Evolutionary conservation across 345 rosid species (phyloP).

Genomic region (Eucalyptus polybractea): DNA sequence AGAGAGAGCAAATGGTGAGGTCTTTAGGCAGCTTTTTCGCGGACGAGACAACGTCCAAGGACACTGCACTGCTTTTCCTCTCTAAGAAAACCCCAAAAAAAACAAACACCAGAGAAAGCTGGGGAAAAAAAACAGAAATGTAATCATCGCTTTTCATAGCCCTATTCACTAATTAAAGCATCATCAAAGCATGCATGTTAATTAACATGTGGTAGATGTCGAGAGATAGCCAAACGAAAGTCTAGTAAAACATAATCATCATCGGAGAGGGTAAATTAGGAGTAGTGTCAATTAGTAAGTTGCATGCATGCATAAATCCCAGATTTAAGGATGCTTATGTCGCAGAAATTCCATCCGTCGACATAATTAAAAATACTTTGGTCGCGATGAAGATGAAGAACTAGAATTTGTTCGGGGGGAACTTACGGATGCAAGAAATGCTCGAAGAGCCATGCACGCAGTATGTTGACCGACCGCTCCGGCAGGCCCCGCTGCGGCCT

Average conservation of each 20-base stretch:
- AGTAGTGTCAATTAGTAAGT: background rate
- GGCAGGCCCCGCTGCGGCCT: slow-evolving; percentile 95
- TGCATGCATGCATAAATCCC: background rate
- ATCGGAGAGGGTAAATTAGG: background rate
- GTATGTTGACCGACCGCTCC: slow-evolving; percentile 87
- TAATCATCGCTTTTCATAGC: background rate
- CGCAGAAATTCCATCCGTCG: background rate
- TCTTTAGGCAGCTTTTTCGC: slow-evolving; percentile 45
- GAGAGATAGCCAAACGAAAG: background rate
- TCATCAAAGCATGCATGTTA: background rate
- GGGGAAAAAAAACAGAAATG: background rate
- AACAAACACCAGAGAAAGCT: slow-evolving; percentile 12
- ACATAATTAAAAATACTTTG: slow-evolving; percentile 9
- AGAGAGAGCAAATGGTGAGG: slow-evolving; percentile 8
- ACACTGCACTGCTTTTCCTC: slow-evolving; percentile 20
- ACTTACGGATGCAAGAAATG: slow-evolving; percentile 99
- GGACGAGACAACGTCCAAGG: slow-evolving; percentile 40
- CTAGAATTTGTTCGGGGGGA: background rate
- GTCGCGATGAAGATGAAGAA: background rate
- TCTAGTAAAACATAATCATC: background rate
- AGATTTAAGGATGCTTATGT: background rate
- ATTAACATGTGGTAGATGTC: background rate
- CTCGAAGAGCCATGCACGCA: slow-evolving; percentile 97
- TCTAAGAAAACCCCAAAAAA: background rate
- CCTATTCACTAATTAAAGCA: background rate